Base-by-base conservation (phyloP, 176 grass and related monocot species). In the Cenchrus fungigraminus region DNA sequence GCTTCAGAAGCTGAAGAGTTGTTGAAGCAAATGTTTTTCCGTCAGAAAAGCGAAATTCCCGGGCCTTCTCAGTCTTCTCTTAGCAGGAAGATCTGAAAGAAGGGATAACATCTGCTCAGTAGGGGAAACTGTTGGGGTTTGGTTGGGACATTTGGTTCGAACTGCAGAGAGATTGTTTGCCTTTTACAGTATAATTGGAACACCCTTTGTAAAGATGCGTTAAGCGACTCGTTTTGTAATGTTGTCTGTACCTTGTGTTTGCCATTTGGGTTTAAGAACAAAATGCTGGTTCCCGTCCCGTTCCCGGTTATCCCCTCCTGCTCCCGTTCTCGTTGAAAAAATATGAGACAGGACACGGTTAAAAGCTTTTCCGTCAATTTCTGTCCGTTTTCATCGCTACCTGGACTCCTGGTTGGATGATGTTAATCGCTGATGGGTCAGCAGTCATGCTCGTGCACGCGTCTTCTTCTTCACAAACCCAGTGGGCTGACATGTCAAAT, bases 1-100 rank as follows among this genome's bases (percentile, higher is more conserved):
- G 69, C 44, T 64, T 17, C 45, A 11, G 29, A 64, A 52, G 47
- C 64, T 25, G 69, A 74, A 73, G 69, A 74, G 11, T 42, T 83
- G 12, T 74, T 74, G 5, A 16, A 11, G 3, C 15, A 52, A 34
- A 53, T 61, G 9, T 73, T 50, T 25, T 31, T 19, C 9, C 1
- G 9, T 4, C 9, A 32, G 15, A 73, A 25, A 11, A 52, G 20
- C 63, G 20, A 29, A 40, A 68, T 72, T 51, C n/a, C 71, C 13
- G 71, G 49, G 43, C n/a, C 22, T 74, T 74, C 49, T 1, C 22
- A 62, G n/a, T 62, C 22, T 62, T 28, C 9, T 50, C 47, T 50
- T 50, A 22, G n/a, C 8, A 25, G n/a, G n/a, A 25, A 25, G n/a
- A 3, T 2, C 47, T 62, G 59, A 62, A 62, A 62, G 9, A 62